Conservation (phyloP, 257 asterid species). For the Euphrasia confusa region DNA sequence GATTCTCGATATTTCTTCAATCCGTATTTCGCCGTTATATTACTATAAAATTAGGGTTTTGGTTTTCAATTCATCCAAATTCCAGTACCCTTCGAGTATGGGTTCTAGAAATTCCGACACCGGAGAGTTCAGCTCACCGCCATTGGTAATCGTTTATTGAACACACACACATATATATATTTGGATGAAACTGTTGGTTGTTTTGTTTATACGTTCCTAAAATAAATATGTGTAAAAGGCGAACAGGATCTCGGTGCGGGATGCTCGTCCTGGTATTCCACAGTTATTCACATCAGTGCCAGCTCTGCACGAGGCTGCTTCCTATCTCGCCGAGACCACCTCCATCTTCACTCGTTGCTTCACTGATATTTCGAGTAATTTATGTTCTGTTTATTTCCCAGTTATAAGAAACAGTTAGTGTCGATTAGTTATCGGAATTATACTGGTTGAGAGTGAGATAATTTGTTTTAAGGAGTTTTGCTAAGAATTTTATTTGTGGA, state of each 20-base stretch:
- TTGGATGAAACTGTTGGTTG: too few species aligned
- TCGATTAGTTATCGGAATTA: not conserved
- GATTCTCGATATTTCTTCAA: too few species aligned
- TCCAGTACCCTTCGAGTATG: not conserved
- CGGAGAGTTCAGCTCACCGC: not conserved
- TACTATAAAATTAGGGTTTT: constrained; percentile 19
- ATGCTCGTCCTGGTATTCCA: constrained; percentile 58
- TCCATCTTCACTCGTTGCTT: constrained; percentile 82
- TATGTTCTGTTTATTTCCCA: not conserved
- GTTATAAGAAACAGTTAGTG: constrained; percentile 4
- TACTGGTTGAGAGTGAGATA: too few species aligned
- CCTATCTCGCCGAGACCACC: constrained; percentile 75
- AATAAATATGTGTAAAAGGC: constrained; percentile 30
- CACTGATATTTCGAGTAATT: constrained; percentile 51
- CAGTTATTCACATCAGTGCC: constrained; percentile 77
- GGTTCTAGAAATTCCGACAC: not conserved
- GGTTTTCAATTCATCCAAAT: not conserved
- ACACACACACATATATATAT: too few species aligned
- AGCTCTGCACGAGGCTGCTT: constrained; percentile 70
- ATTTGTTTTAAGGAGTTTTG: not conserved
- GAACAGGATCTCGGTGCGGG: constrained; percentile 35
- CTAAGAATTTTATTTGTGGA: not conserved
- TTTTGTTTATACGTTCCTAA: too few species aligned
- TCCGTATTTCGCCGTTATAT: constrained; percentile 27
- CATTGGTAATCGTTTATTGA: not conserved